phyloP scores from a whole-genome alignment of 768 basidiomycete genomes.

The Trichaptum fuscoviolaceum region DNA sequence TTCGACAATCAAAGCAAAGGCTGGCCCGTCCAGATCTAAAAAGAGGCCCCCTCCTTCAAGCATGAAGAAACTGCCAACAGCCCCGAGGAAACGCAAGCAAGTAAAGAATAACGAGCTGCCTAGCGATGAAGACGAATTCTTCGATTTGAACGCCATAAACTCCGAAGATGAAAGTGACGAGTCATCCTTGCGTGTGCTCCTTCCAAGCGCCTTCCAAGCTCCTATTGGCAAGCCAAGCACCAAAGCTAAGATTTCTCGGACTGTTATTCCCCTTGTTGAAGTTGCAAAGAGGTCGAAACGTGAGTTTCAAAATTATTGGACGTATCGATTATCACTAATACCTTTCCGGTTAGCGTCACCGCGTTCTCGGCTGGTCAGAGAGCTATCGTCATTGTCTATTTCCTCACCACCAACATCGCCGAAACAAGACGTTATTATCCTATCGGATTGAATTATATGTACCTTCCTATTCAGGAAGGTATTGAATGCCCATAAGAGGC shows the following conservation, averaged over 20 bases:
- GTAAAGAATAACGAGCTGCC: background rate
- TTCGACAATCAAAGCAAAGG: background rate
- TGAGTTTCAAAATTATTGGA: background rate
- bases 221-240: background rate
- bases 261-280: background rate
- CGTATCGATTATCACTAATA: background rate
- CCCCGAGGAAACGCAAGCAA: background rate
- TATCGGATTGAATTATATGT: background rate
- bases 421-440: background rate
- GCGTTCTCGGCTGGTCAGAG: background rate
- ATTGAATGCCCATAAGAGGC: background rate
- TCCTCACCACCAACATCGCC: background rate
- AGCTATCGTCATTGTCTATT: background rate
- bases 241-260: background rate
- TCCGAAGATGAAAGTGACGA: constrained; percentile 12
- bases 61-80: too few relatives aligned
- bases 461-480: background rate
- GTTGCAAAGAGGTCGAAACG: background rate
- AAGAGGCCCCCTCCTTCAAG: constrained; percentile 4
- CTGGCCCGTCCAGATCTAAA: constrained; percentile 3
- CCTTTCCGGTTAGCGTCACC: background rate
- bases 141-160: constrained; percentile 22
- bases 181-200: too few relatives aligned
- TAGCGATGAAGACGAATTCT: constrained; percentile 17
- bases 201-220: too few relatives aligned